Evolutionary conservation across 208 protist species (phyloP).

Genomic region (Novymonas esmeraldas): DNA sequence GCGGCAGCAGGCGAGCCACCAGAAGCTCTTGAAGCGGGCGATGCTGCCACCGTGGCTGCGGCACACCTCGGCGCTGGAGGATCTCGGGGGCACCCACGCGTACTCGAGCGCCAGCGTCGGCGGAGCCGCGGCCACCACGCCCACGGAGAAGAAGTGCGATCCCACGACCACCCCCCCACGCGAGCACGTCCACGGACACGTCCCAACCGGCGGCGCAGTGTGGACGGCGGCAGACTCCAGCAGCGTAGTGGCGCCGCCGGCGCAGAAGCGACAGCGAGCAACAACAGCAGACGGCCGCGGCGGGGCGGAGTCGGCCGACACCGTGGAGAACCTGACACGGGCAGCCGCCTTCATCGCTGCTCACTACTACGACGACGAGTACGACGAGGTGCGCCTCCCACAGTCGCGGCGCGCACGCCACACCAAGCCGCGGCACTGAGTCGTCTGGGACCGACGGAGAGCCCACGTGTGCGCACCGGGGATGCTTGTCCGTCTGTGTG

Average conservation of each 20-base stretch:
- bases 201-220: constrained; percentile 13
- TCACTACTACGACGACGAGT: constrained; percentile 72
- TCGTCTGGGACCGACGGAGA: too few relatives aligned
- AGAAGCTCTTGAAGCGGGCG: constrained; percentile 74
- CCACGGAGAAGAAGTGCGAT: too few relatives aligned
- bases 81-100: constrained; percentile 6
- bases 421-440: background rate
- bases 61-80: constrained; percentile 19
- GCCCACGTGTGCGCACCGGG: too few relatives aligned
- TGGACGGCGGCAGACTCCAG: background rate
- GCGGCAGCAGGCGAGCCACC: constrained; percentile 41
- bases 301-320: too few relatives aligned
- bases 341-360: constrained; percentile 47
- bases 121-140: background rate
- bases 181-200: background rate
- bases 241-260: background rate
- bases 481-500: too few relatives aligned
- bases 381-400: constrained; percentile 56
- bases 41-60: constrained; percentile 86
- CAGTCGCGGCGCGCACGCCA: background rate
- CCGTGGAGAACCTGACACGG: constrained; percentile 19
- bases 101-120: background rate
- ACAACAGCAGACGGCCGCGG: background rate
- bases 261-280: constrained; percentile 12
- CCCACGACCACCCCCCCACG: too few relatives aligned